Evolutionary conservation across 2,329 filamentous ascomycete species (phyloP), one percentile per base, ranked within the genome.

Genomic region (Acephala macrosclerotiorum): DNA sequence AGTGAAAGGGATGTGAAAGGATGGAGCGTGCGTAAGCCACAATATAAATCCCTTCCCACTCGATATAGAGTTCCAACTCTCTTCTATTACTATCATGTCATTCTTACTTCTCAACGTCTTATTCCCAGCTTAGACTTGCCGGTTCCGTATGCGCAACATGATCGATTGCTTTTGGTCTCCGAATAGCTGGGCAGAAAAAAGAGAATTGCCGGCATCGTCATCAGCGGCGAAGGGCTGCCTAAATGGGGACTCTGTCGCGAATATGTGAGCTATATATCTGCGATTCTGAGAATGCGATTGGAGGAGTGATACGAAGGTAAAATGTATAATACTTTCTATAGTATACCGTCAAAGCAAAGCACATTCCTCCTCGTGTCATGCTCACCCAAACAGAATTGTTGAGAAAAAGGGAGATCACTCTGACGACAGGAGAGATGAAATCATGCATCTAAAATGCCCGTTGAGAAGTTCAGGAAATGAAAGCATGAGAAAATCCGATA

Each of bases 21-120:
- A 33, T 33, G 29, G 45, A 42, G 22, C 36, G 22, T 42, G 38
- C 14, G 22, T 26, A 62, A 60, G 58, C 58, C 58, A 61, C 59
- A 61, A 61, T 61, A 55, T 56, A 61, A 49, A 22, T 49, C 45
- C 29, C n/a, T 49, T 22, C n/a, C 18, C 22, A 1, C 9, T n/a
- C 18, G 5, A 49, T 25, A 49, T 49, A 49, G 25, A n/a, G 45
- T 49, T 49, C 25, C 12, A 22, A 42, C 29, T n/a, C n/a, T 6
- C 18, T 42, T n/a, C 38, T n/a, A 42, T 16, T 6, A 16, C 38
- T 12, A 42, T 42, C 18, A 42, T 42, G 12, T 3, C 38, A 42
- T 9, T 33, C 12, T 42, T 14, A 12, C n/a, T n/a, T n/a, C n/a
- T n/a, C 38, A 14, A n/a, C 45, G 11, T 49, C 20, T 20, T 49